A percentile compares a stretch with the other conserved stretches of the same genome.
Evolutionary conservation across 495 filamentous ascomycete species (phyloP).

Genomic region (Talaromyces liani): DNA sequence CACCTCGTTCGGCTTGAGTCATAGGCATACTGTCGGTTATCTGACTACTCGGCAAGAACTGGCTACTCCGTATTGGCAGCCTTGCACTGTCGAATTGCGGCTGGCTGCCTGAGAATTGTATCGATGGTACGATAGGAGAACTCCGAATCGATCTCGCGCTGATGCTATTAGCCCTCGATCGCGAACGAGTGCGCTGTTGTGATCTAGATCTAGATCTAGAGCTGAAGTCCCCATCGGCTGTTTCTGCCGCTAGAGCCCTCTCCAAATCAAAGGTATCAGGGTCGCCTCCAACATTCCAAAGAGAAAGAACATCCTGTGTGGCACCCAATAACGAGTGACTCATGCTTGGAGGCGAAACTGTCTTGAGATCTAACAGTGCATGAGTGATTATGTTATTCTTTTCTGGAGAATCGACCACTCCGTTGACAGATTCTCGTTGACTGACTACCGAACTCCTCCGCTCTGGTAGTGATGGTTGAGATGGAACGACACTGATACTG

Average conservation of each 20-base stretch:
- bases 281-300: constrained; percentile 34
- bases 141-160: constrained; percentile 15
- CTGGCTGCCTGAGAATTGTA: constrained; percentile 33
- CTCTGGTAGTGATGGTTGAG: not conserved
- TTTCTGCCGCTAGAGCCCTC: constrained; percentile 15
- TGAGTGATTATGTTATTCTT: not conserved
- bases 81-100: constrained; percentile 16
- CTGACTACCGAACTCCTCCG: not conserved
- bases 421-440: not conserved
- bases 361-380: constrained; percentile 2
- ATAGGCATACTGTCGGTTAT: constrained; percentile 25
- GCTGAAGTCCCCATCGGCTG: not conserved
- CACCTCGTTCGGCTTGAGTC: constrained; percentile 39
- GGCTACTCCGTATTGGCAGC: constrained; percentile 24
- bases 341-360: not conserved
- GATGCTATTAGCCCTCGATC: constrained; percentile 8
- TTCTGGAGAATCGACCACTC: not conserved
- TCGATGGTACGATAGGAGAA: constrained; percentile 19
- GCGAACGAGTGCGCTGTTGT: constrained; percentile 12
- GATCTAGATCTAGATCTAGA: constrained; percentile 12
- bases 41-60: constrained; percentile 31
- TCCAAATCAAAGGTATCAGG: constrained; percentile 35
- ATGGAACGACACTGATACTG: not conserved
- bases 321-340: not conserved
- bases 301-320: constrained; percentile 25